Conservation (phyloP, 2,329 filamentous ascomycete genomes). For the Dryadomyces quercus-mongolicae region DNA sequence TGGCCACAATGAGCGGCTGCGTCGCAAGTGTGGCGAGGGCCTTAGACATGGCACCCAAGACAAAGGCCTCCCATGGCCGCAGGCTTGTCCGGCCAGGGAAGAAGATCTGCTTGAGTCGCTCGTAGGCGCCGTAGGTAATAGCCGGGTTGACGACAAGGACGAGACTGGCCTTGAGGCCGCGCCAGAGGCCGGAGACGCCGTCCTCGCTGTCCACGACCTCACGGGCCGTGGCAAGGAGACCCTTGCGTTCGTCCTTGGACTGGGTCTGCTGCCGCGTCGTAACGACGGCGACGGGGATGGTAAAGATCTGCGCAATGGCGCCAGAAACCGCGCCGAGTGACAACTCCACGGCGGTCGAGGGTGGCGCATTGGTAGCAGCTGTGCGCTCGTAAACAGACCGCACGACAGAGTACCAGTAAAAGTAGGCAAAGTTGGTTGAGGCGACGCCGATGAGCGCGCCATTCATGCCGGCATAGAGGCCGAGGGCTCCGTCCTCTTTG, state of each 20-base stretch:
- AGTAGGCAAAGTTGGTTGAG: constrained; percentile 98
- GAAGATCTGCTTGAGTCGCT: constrained; percentile 65
- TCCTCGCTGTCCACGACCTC: constrained; percentile 89
- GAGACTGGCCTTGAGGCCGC: constrained; percentile 88
- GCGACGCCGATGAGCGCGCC: constrained; percentile 84
- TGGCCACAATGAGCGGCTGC: constrained; percentile 93
- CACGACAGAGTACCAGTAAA: constrained; percentile 95
- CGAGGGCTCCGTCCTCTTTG: constrained; percentile 63
- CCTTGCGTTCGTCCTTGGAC: constrained; percentile 69
- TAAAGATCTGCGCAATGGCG: constrained; percentile 87
- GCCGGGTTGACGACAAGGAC: constrained; percentile 93
- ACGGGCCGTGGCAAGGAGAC: constrained; percentile 71
- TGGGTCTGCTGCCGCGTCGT: constrained; percentile 96
- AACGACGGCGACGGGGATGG: constrained; percentile 89
- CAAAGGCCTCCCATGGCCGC: constrained; percentile 77
- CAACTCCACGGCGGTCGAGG: constrained; percentile 73
- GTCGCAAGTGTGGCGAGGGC: constrained; percentile 81
- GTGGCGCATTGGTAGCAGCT: constrained; percentile 31
- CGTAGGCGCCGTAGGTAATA: constrained; percentile 95
- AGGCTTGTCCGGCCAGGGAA: constrained; percentile 68
- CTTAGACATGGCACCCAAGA: constrained; percentile 88
- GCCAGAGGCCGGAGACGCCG: constrained; percentile 80
- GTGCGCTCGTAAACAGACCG: constrained; percentile 64
- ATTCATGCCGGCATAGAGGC: constrained; percentile 80
- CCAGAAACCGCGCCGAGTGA: constrained; percentile 77